Evolutionary conservation across 2,329 filamentous ascomycete genomes (phyloP), one percentile per base, ranked within the genome.

Genomic region (Aspergillus bombycis): DNA sequence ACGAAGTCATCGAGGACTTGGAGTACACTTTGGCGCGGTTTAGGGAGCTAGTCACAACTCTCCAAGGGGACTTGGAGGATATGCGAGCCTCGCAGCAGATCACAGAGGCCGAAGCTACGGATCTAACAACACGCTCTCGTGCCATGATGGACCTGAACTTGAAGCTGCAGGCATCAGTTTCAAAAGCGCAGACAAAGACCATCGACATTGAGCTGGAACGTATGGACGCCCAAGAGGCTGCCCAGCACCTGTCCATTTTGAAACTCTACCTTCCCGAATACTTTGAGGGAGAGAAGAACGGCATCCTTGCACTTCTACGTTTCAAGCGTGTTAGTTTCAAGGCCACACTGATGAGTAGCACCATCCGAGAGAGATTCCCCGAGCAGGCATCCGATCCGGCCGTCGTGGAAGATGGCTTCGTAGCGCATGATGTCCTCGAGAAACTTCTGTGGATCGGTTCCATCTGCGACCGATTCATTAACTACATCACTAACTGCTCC

Each of bases 81-180:
- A 94, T 97, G 85, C 88, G 92, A 64, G 92, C 94, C 14, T 96
- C 93, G 4, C 92, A 96, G 72, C 92, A 94, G 52, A 91, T 98
- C 69, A 96, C 93, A 0, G 95, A 98, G 77, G 90, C 90, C 19
- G 94, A 98, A 76, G 93, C 94, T 0, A 93, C 94, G 75, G 93
- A 98, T 76, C 87, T 98, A 61, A 94, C 90, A 68, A 91, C 88
- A 71, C 91, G 93, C 66, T 96, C 94, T 52, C 88, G 93, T 66
- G 93, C 94, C 60, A 96, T 99, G 90, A 91, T 97, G 87, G 94
- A 99, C 73, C 85, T 99, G 53, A 98, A 98, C 78, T 87, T 94
- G 85, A 96, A 96, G 79, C 85, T 99, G 50, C 94, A 97, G 74
- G 87, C 91, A 61, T 96, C 93, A 14, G 93, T 93, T 12, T 87